Conservation (phyloP, 768 basidiomycete genomes). For the Termitomyces eurrhizus region DNA sequence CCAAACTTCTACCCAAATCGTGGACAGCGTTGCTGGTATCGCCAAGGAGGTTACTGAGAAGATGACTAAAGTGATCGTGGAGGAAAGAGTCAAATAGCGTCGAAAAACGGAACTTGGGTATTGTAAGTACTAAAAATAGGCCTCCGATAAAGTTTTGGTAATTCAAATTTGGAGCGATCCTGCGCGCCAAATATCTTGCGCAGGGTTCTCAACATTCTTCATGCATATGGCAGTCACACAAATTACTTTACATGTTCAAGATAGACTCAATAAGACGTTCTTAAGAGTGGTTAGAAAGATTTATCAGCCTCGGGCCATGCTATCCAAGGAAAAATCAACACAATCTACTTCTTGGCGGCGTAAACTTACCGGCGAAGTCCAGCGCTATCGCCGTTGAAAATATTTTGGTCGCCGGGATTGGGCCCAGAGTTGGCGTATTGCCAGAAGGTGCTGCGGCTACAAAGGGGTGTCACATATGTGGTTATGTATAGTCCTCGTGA, state of each 20-base stretch:
- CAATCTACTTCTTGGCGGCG: background rate
- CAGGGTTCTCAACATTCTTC: background rate
- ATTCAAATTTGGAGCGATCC: background rate
- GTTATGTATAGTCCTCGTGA: background rate
- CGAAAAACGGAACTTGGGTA: constrained; percentile 1
- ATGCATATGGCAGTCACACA: background rate
- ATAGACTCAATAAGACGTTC: background rate
- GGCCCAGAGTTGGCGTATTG: constrained; percentile 53
- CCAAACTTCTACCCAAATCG: background rate
- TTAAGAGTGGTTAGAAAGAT: background rate
- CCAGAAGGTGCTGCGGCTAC: constrained; percentile 53
- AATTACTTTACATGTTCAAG: background rate
- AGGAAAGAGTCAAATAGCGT: background rate
- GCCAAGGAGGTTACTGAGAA: background rate
- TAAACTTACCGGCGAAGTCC: constrained; percentile 35
- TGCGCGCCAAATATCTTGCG: background rate
- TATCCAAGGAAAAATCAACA: background rate
- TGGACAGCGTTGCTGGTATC: no score
- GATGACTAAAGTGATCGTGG: background rate
- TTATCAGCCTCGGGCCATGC: constrained; percentile 11
- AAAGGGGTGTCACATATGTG: background rate
- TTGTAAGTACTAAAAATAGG: constrained; percentile 1
- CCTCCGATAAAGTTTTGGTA: background rate
- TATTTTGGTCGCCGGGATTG: constrained; percentile 55
- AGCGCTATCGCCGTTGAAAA: constrained; percentile 50